Conservation (phyloP, 257 asterid genomes). For the Jacaranda copaia region DNA sequence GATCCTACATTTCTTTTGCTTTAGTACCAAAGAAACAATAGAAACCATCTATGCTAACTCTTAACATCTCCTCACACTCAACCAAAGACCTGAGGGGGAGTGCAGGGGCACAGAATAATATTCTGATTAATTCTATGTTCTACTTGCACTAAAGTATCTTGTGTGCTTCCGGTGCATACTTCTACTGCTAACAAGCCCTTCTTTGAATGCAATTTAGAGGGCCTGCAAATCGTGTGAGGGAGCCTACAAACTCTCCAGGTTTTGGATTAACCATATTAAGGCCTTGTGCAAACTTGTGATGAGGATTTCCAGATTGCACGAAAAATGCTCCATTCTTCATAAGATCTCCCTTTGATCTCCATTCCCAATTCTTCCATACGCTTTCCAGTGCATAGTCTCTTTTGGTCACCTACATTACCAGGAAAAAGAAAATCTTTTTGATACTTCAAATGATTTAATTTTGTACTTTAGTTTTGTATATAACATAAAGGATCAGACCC, state of each 20-base stretch:
- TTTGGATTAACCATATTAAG: conserved; percentile 50
- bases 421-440: background rate
- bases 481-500: background rate
- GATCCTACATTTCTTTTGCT: background rate
- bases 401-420: conserved; percentile 64
- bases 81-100: background rate
- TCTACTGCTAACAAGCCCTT: conserved; percentile 33
- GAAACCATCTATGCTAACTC: background rate
- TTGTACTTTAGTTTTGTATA: too few species aligned
- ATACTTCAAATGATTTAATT: too few species aligned
- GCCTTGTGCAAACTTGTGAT: conserved; percentile 44
- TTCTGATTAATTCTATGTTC: background rate
- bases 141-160: background rate
- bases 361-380: conserved; percentile 77
- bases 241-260: conserved; percentile 51
- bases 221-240: conserved; percentile 62
- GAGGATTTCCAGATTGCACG: conserved; percentile 64
- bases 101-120: background rate
- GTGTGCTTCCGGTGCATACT: too few species aligned
- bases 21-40: background rate
- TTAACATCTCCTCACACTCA: background rate
- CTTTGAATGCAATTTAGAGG: conserved; percentile 49
- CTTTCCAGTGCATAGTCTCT: conserved; percentile 63
- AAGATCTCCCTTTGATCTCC: conserved; percentile 83
- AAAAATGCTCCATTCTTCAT: conserved; percentile 81